These are phyloP conservation scores for Lagerstroemia speciosa DNA, from an alignment of 345 rosid species.

Conservation along the genomic window DNA sequence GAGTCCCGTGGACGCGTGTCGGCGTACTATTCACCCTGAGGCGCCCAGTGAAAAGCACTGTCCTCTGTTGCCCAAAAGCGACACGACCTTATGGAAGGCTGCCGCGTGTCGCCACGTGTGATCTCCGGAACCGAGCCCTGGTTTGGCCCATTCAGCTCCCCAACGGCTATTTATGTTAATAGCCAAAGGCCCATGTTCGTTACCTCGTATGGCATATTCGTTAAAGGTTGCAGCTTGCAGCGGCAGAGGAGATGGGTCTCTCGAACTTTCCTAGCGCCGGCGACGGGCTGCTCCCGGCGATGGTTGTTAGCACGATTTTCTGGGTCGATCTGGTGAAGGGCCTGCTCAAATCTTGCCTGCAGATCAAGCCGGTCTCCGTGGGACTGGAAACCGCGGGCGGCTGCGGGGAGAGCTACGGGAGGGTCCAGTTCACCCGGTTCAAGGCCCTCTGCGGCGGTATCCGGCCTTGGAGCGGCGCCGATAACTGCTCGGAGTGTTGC, in stretches of 20 bases:
- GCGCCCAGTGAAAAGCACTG: neutral
- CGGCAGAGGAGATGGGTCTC: conserved; percentile 41
- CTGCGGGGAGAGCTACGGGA: conserved; percentile 22
- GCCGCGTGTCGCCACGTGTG: neutral
- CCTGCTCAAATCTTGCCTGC: conserved; percentile 42
- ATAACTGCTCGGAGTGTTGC: conserved; percentile 36
- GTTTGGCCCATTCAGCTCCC: neutral
- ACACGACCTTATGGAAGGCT: neutral
- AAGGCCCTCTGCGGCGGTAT: conserved; percentile 30
- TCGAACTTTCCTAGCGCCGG: conserved; percentile 53
- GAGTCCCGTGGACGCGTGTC: neutral
- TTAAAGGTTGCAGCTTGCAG: neutral
- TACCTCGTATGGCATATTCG: neutral
- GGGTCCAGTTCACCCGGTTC: conserved; percentile 46
- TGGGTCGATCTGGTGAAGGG: conserved; percentile 59
- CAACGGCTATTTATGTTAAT: neutral
- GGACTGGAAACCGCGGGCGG: conserved; percentile 18
- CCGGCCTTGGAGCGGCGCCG: neutral
- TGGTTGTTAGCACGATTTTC: conserved; percentile 61
- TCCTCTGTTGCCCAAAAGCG: neutral
- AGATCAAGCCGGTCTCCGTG: conserved; percentile 1
- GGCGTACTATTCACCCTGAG: neutral
- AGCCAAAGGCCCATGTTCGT: neutral
- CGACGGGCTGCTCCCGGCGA: conserved; percentile 60
- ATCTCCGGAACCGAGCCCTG: neutral